Evolutionary conservation across 176 grass and related monocot species (phyloP).

Genomic region (Miscanthus lutarioriparius): DNA sequence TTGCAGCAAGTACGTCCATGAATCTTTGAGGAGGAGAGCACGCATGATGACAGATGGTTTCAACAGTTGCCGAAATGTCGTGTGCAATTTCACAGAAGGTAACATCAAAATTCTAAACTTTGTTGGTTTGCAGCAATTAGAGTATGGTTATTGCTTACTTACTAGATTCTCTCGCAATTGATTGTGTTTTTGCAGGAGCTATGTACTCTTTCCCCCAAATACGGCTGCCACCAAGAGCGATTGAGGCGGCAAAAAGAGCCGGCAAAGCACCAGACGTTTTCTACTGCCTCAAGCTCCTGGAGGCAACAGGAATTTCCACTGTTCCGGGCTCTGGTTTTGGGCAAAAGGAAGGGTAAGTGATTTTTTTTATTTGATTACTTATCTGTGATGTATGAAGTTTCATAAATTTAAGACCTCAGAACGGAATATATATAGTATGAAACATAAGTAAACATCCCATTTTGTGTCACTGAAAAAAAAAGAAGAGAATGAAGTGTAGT

Average conservation of each 20-base stretch:
- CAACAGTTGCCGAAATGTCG: slow-evolving; percentile 96
- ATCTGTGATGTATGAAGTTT: background rate
- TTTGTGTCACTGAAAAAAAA: background rate
- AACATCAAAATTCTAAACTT: slow-evolving; percentile 8
- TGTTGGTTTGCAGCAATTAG: background rate
- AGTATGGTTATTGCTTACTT: background rate
- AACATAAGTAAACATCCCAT: background rate
- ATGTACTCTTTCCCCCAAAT: slow-evolving; percentile 99
- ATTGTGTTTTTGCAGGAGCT: slow-evolving; percentile 65
- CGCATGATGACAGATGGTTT: slow-evolving; percentile 97
- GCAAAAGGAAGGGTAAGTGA: slow-evolving; percentile 91
- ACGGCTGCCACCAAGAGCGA: slow-evolving; percentile 76
- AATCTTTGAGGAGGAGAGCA: slow-evolving; percentile 89
- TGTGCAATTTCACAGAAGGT: slow-evolving; percentile 99
- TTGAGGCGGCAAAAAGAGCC: slow-evolving; percentile 75
- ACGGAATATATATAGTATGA: background rate
- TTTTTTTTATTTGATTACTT: background rate
- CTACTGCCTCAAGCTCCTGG: slow-evolving; percentile 95
- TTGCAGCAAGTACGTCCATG: slow-evolving; percentile 75
- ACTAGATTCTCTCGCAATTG: background rate
- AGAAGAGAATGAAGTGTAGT: background rate
- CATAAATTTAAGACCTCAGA: background rate
- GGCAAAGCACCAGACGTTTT: slow-evolving; percentile 91
- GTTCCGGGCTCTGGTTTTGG: slow-evolving; percentile 98
- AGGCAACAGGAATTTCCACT: slow-evolving; percentile 96